Evolutionary conservation across 345 rosid genomes (phyloP).

Genomic region (Rhizophora mangle): DNA sequence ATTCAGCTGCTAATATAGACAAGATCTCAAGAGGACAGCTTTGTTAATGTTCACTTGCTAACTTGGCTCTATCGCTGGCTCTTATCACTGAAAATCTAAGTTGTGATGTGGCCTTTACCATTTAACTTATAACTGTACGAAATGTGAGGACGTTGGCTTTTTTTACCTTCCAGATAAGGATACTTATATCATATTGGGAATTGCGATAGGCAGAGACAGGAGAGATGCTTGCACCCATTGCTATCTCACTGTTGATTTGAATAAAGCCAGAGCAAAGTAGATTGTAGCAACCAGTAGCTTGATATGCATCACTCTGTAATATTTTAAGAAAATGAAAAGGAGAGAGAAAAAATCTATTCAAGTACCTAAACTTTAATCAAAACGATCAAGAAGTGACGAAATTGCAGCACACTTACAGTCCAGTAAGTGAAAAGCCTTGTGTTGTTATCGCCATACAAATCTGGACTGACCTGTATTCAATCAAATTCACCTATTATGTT

Average conservation of each 20-base stretch:
- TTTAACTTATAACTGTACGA: background rate
- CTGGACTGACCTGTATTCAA: constrained; percentile 80
- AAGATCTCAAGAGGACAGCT: background rate
- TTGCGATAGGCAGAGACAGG: constrained; percentile 62
- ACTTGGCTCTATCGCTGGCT: constrained; percentile 1
- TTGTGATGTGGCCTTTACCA: background rate
- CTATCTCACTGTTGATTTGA: constrained; percentile 88
- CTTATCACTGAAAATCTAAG: background rate
- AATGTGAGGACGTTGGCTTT: background rate
- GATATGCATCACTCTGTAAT: constrained; percentile 87
- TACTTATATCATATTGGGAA: constrained; percentile 79
- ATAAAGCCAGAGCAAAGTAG: constrained; percentile 91
- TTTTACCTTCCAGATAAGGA: constrained; percentile 93
- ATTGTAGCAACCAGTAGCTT: constrained; percentile 97
- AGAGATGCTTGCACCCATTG: constrained; percentile 99
- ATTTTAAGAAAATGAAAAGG: background rate
- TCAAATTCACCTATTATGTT: constrained; percentile 10
- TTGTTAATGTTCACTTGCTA: constrained; percentile 5
- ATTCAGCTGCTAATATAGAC: background rate
- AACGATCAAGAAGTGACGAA: background rate
- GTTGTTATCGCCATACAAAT: constrained; percentile 98
- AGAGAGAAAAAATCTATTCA: background rate
- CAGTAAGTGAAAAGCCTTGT: constrained; percentile 99
- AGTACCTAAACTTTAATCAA: background rate
- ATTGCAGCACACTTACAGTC: constrained; percentile 64